Evolutionary conservation across 208 protist genomes (phyloP), one percentile per base, ranked within the genome.

Genomic region (Phytomonas sp.): DNA sequence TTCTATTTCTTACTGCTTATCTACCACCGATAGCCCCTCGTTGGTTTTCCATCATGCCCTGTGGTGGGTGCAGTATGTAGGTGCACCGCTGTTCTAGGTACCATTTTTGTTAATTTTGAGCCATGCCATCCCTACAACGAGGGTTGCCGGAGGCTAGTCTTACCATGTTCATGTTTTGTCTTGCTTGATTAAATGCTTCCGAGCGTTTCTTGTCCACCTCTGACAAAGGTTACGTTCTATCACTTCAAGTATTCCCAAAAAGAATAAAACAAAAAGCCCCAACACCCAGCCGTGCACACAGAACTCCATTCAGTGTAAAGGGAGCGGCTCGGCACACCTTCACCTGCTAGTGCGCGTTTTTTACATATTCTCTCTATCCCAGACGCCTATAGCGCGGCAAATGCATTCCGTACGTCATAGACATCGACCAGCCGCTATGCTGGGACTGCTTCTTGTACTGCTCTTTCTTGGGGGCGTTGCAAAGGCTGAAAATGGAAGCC

Each of bases 381-480:
- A 3, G 13, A 51, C 40, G 40, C 40, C 3, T 6, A 51, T 17
- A 6, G 3, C 40, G 9, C 40, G 9, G 40, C 4, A 15, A 20
- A 51, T 51, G 40, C 40, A 2, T 51, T 51, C 40, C 1, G 9
- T 51, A 20, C 40, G 13, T 51, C 40, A 51, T 26, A 28, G 26
- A n/a, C 30, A 4, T 60, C 28, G 26, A 34, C 26, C 23, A 26
- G 68, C 17, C 8, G 40, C 40, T 51, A 51, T 33, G 29, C 37
- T n/a, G 31, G 61, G 67, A 6, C 36, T 46, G 70, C 62, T 76
- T 65, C 53, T 76, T 6, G 34, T 73, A 63, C 40, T 77, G 36
- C 34, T 71, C 59, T 56, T 70, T 0, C 60, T 81, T 60, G 32
- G 60, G 66, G 29, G 17, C 32, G 17, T 66, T 26, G 43, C 68